phyloP scores from a whole-genome alignment of 2,329 filamentous ascomycete species.

The Aspergillus sp. region DNA sequence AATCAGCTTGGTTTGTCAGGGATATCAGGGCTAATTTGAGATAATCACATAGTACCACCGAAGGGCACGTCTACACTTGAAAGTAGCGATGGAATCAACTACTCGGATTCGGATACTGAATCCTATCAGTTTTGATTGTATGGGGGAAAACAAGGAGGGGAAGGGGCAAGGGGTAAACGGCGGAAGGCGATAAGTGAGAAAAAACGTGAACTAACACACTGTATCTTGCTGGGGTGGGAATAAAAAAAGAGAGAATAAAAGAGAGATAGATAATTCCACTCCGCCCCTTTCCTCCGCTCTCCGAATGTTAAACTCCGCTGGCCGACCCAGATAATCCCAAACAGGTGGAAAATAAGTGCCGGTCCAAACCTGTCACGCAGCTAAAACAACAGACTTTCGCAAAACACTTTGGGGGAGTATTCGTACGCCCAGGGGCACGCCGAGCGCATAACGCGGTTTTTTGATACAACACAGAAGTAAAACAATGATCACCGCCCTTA shows the following conservation, averaged over 20 bases:
- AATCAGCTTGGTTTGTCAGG: background rate
- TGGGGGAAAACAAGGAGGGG: slow-evolving; percentile 12
- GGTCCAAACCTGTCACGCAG: slow-evolving; percentile 38
- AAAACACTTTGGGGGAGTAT: slow-evolving; percentile 33
- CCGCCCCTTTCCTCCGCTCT: slow-evolving; percentile 41
- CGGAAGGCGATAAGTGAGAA: slow-evolving; percentile 25
- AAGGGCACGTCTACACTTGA: background rate
- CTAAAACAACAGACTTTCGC: slow-evolving; percentile 38
- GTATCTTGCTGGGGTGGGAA: slow-evolving; percentile 43
- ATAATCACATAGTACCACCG: background rate
- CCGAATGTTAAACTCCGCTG: slow-evolving; percentile 47
- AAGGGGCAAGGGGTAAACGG: slow-evolving; percentile 12
- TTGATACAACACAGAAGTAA: slow-evolving; percentile 29
- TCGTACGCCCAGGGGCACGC: slow-evolving; percentile 34
- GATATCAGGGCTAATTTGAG: background rate
- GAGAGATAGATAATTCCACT: slow-evolving; percentile 41
- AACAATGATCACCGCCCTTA: slow-evolving; percentile 25
- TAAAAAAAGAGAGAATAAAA: slow-evolving; percentile 40
- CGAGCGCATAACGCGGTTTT: slow-evolving; percentile 25
- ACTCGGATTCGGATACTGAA: slow-evolving; percentile 19
- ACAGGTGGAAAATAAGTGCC: slow-evolving; percentile 37
- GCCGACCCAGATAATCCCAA: slow-evolving; percentile 38
- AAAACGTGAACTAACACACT: slow-evolving; percentile 32
- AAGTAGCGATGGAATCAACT: slow-evolving; percentile 11
- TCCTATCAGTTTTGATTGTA: slow-evolving; percentile 13